Conservation (phyloP, 2,329 filamentous ascomycete genomes). For the Sphaerulina musiva region DNA sequence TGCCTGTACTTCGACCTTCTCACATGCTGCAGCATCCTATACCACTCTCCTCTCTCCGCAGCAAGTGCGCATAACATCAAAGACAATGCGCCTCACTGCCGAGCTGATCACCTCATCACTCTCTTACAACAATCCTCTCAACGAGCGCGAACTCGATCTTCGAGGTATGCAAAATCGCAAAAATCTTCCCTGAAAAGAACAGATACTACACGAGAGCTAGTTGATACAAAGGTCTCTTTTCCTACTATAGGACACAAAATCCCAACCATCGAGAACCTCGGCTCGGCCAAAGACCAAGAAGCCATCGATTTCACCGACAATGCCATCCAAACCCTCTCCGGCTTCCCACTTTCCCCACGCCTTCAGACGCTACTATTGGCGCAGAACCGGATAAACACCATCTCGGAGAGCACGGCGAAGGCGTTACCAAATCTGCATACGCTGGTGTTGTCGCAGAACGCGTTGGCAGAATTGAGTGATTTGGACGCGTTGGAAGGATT, state of each 20-base stretch:
- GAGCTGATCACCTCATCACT: constrained; percentile 92
- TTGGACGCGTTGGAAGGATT: constrained; percentile 71
- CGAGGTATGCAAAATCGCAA: constrained; percentile 69
- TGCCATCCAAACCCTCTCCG: constrained; percentile 80
- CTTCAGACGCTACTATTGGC: constrained; percentile 82
- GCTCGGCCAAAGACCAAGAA: constrained; percentile 89
- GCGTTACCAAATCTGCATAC: constrained; percentile 76
- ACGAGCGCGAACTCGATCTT: constrained; percentile 97
- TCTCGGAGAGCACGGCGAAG: constrained; percentile 67
- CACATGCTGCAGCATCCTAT: not conserved
- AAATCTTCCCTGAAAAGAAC: constrained; percentile 67
- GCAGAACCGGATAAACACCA: constrained; percentile 76
- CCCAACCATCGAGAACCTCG: constrained; percentile 93
- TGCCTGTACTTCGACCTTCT: no score
- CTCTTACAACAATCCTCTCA: constrained; percentile 97
- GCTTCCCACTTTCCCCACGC: constrained; percentile 87
- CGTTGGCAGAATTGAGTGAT: constrained; percentile 76
- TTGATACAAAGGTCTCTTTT: constrained; percentile 33
- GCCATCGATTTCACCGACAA: constrained; percentile 98
- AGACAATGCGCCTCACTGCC: constrained; percentile 82
- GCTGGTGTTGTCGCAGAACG: constrained; percentile 77
- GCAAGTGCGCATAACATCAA: not conserved
- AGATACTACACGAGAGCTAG: constrained; percentile 59
- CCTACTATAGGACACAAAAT: constrained; percentile 84
- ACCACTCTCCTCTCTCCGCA: not conserved